phyloP scores from a whole-genome alignment of 208 protist species.

The Leishmania arabica region DNA sequence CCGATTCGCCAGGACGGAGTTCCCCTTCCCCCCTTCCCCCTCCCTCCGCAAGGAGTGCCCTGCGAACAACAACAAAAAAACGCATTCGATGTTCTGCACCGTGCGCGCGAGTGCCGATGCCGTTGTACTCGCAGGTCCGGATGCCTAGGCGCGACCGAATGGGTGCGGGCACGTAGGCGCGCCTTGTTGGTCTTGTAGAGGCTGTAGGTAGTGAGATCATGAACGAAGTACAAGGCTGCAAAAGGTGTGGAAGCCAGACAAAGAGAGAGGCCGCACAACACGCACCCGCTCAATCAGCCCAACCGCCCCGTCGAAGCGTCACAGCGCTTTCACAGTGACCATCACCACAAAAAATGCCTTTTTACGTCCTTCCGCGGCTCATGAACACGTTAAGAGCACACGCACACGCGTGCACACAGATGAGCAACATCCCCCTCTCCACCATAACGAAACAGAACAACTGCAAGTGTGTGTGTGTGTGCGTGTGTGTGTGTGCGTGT shows the following conservation, averaged over 20 bases:
- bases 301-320: not conserved
- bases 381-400: not conserved
- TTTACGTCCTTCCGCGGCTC: not conserved
- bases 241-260: not conserved
- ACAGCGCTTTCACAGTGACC: not conserved
- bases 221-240: not conserved
- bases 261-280: not conserved
- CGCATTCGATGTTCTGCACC: not conserved
- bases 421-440: not conserved
- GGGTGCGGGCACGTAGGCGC: not conserved
- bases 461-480: not conserved
- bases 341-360: not conserved
- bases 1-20: not conserved
- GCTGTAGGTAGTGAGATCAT: not conserved
- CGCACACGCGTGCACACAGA: not conserved
- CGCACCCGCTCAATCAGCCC: not conserved
- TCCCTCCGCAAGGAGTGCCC: not conserved
- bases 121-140: not conserved
- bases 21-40: not conserved
- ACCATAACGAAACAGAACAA: not conserved
- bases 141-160: not conserved
- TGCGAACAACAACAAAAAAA: not conserved
- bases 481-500: not conserved
- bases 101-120: not conserved
- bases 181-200: not conserved